Evolutionary conservation across 2,329 filamentous ascomycete genomes (phyloP), one percentile per base, ranked within the genome.

Genomic region (Apiospora marii): DNA sequence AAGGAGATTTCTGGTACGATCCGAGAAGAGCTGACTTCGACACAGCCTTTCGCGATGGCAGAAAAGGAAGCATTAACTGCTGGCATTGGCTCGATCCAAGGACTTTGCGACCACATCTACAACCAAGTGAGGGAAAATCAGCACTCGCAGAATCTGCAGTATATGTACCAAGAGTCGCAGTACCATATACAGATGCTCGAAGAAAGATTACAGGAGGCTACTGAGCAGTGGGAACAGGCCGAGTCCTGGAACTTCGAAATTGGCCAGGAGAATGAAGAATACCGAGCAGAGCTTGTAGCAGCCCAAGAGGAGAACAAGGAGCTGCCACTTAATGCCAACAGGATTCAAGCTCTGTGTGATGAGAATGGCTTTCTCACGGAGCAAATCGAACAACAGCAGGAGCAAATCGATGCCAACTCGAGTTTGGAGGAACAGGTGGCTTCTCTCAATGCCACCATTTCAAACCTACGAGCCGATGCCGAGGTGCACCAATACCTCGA

Each of bases 41-140:
- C 24, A 4, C 68, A 70, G 24, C 30, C 43, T 12, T 24, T 70
- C 68, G 44, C 48, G 10, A 12, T 4, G 7, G 43, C 49, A 58
- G 46, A 53, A 12, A 58, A 43, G 48, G 48, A 70, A 13, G 34
- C 6, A 10, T 30, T 37, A 34, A 41, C 68, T 24, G 24, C 22
- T n/a, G 48, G 48, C 27, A 58, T 70, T 58, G 48, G 49, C 7
- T 70, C 43, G 4, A 70, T 70, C 49, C 68, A 70, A 24, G 22
- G 34, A n/a, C n/a, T 43, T 16, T 70, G 68, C 37, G 48, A 58
- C 68, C 30, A 70, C 19, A 70, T 70, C n/a, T 70, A 53, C 30
- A 70, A 58, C 68, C 48, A 58, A 44, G 24, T 70, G 19, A 44
- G 68, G 49, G 68, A 70, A 30, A 49, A 70, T 10, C 6, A 48